Conservation (phyloP, 768 basidiomycete genomes). For the Exidia glandulosa region DNA sequence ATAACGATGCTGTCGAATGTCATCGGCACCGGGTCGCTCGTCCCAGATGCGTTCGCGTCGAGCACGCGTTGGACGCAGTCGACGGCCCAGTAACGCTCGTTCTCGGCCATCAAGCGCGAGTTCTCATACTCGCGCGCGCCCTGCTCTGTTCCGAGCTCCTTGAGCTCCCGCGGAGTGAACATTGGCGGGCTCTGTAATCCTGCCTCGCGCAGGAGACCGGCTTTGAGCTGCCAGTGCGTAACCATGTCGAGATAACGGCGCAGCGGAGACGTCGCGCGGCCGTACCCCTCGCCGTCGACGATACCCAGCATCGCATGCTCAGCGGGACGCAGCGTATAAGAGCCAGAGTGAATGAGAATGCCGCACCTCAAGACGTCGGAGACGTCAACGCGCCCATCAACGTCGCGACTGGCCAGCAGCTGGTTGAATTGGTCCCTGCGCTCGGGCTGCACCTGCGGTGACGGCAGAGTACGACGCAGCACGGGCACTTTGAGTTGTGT, state of each 20-base stretch:
- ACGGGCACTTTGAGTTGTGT: conserved; percentile 47
- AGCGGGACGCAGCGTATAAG: conserved; percentile 41
- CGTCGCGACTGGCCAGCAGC: conserved; percentile 38
- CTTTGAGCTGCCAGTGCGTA: conserved; percentile 89
- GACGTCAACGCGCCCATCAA: conserved; percentile 33
- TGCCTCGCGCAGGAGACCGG: conserved; percentile 39
- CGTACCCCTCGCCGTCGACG: conserved; percentile 68
- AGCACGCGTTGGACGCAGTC: conserved; percentile 29
- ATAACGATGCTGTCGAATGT: conserved; percentile 1
- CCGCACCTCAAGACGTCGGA: conserved; percentile 23
- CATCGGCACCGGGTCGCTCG: neutral
- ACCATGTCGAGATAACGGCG: conserved; percentile 76
- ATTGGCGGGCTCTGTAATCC: conserved; percentile 24
- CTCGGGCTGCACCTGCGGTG: conserved; percentile 20
- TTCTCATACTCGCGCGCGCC: conserved; percentile 24
- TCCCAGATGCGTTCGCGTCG: conserved; percentile 4
- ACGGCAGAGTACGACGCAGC: conserved; percentile 42
- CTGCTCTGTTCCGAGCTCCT: conserved; percentile 29
- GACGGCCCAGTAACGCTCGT: conserved; percentile 30
- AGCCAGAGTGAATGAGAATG: conserved; percentile 24
- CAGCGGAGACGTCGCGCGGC: conserved; percentile 75
- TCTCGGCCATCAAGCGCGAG: conserved; percentile 20
- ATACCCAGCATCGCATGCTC: conserved; percentile 63
- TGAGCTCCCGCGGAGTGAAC: conserved; percentile 38
- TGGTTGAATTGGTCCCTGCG: conserved; percentile 23